These are phyloP conservation scores for Termitomyces sp. DNA, from an alignment of 768 basidiomycete species.

Conservation along the genomic window DNA sequence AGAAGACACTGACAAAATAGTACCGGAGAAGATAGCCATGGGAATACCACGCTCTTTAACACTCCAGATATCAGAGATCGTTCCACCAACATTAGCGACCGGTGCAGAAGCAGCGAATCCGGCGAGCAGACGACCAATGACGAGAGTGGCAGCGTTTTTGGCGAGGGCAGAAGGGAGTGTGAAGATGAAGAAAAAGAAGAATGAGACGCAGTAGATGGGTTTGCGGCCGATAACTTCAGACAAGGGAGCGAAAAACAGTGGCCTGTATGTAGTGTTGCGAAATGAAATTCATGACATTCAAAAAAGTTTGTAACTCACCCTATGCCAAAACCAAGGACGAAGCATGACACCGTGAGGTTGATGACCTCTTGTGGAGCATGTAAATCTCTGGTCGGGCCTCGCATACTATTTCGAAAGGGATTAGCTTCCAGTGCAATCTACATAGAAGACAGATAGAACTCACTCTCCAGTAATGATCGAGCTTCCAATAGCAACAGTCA, in stretches of 20 bases:
- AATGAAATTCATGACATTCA: background rate
- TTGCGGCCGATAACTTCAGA: slow-evolving; percentile 33
- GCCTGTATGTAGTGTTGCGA: slow-evolving; percentile 14
- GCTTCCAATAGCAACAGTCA: slow-evolving; percentile 31
- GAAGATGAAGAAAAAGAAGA: slow-evolving; percentile 39
- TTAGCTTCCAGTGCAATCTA: background rate
- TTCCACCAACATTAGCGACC: slow-evolving; percentile 37
- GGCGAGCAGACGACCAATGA: slow-evolving; percentile 35
- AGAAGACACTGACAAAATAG: slow-evolving; percentile 32
- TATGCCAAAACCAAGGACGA: slow-evolving; percentile 37
- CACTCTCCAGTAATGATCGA: slow-evolving; percentile 38
- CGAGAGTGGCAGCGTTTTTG: slow-evolving; percentile 14
- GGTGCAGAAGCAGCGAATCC: slow-evolving; percentile 12
- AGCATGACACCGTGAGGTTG: slow-evolving; percentile 37
- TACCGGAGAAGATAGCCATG: slow-evolving; percentile 43
- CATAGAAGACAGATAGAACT: slow-evolving; percentile 6
- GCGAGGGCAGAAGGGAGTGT: slow-evolving; percentile 38
- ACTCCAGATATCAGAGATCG: slow-evolving; percentile 36
- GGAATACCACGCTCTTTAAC: slow-evolving; percentile 38
- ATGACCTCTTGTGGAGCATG: slow-evolving; percentile 29
- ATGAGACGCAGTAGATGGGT: slow-evolving; percentile 29
- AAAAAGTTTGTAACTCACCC: slow-evolving; percentile 22
- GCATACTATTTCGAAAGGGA: slow-evolving; percentile 19
- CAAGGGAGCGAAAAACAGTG: slow-evolving; percentile 35
- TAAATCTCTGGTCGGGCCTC: slow-evolving; percentile 25